Conservation (phyloP, 805 yeast species). For the Ogataea saltuana region DNA sequence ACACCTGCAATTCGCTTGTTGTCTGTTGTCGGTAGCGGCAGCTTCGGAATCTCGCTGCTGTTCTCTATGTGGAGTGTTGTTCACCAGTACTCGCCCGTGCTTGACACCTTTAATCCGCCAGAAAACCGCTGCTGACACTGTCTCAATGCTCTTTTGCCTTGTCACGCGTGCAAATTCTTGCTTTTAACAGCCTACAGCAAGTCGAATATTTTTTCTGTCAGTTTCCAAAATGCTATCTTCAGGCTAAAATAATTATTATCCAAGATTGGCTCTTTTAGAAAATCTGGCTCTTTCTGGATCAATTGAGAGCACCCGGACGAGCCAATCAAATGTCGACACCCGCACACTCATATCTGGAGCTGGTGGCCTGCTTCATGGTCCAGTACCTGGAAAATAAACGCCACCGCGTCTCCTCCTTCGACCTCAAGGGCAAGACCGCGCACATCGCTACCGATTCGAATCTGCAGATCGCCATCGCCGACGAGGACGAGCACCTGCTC, state of each 20-base stretch:
- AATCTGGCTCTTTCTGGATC: neutral
- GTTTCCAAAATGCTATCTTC: constrained; percentile 3
- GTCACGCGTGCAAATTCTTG: neutral
- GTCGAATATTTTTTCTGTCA: constrained; percentile 10
- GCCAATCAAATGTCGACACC: neutral
- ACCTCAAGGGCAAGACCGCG: neutral
- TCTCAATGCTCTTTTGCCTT: neutral
- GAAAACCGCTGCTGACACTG: neutral
- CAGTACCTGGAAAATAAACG: constrained; percentile 10
- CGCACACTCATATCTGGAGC: constrained; percentile 8
- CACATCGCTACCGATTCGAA: neutral
- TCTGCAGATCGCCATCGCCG: neutral
- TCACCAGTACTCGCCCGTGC: neutral
- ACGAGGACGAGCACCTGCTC: neutral
- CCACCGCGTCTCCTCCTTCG: neutral
- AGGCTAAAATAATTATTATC: no score
- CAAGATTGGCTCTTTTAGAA: neutral
- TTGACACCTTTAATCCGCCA: neutral
- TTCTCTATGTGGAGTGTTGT: no score
- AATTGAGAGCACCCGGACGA: neutral
- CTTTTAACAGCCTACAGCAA: constrained; percentile 10
- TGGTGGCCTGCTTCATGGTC: constrained; percentile 10
- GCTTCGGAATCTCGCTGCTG: no score
- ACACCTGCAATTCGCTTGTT: neutral
- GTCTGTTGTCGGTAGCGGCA: no score